Evolutionary conservation across 176 grass and related monocot species (phyloP).

Genomic region (Oryza meridionalis): DNA sequence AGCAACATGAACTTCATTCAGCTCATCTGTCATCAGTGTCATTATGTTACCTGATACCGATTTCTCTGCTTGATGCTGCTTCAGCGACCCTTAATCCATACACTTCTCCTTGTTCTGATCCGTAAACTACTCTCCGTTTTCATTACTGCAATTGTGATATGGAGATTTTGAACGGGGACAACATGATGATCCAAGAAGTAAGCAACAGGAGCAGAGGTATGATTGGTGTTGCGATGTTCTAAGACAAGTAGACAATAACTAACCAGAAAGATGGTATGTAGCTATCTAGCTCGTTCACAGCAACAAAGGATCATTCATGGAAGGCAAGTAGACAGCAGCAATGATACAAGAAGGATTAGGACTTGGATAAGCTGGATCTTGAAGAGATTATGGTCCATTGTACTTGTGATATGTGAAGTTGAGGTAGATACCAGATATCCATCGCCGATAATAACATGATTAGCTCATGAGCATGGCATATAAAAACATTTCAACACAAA

Average conservation of each 20-base stretch:
- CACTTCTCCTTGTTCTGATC: not conserved
- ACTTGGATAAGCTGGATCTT: not conserved
- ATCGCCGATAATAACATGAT: not conserved
- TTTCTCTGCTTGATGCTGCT: not conserved
- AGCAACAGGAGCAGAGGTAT: not conserved
- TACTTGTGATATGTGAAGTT: not conserved
- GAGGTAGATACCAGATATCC: not conserved
- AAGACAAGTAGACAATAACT: not conserved
- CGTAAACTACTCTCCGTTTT: not conserved
- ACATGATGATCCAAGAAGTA: not conserved
- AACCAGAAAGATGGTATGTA: not conserved
- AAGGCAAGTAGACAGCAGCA: not conserved
- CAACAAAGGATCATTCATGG: not conserved
- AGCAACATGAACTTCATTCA: not conserved
- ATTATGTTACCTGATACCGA: conserved; percentile 2
- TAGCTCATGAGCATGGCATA: not conserved
- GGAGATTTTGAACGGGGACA: not conserved
- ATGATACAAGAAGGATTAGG: not conserved
- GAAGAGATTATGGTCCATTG: not conserved
- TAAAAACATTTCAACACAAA: no score
- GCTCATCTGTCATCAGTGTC: not conserved
- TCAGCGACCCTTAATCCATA: not conserved
- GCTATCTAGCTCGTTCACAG: not conserved
- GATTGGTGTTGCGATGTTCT: not conserved
- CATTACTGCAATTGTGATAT: not conserved